Percentiles rank a stretch among this genome's conserved stretches.
Evolutionary conservation across 2,329 filamentous ascomycete genomes (phyloP).

Genomic region (Botryosphaeria agaves): DNA sequence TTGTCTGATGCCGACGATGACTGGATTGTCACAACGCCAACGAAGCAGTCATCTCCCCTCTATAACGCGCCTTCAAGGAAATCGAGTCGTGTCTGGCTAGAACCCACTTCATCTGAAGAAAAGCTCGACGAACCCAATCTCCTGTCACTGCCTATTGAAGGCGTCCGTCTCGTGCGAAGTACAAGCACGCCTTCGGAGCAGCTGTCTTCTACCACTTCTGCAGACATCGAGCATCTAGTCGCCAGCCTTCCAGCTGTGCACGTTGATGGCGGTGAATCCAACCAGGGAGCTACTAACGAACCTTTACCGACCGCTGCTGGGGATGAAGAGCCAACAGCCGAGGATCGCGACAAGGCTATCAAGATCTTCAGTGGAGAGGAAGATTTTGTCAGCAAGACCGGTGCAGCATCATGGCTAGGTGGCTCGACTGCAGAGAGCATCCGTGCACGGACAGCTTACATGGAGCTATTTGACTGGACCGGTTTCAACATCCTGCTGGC

Average conservation of each 20-base stretch:
- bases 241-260: slow-evolving; percentile 32
- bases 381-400: slow-evolving; percentile 59
- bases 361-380: slow-evolving; percentile 76
- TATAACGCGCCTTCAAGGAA: slow-evolving; percentile 3
- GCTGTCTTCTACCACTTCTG: slow-evolving; percentile 21
- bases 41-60: slow-evolving; percentile 7
- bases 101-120: slow-evolving; percentile 19
- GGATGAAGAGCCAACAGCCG: slow-evolving; percentile 34
- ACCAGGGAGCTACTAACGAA: slow-evolving; percentile 14
- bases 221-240: slow-evolving; percentile 29
- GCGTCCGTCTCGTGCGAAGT: slow-evolving; percentile 15
- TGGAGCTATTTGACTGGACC: slow-evolving; percentile 79
- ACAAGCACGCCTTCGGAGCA: slow-evolving; percentile 11
- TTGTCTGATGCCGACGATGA: slow-evolving; percentile 15
- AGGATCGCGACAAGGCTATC: slow-evolving; percentile 61
- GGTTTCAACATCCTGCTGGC: slow-evolving; percentile 64
- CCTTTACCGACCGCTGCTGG: slow-evolving; percentile 1
- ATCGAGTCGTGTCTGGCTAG: slow-evolving; percentile 21
- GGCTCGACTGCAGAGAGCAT: slow-evolving; percentile 40
- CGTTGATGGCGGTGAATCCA: slow-evolving; percentile 25
- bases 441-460: slow-evolving; percentile 56
- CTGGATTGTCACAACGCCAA: slow-evolving; percentile 17
- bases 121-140: slow-evolving; percentile 7
- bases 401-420: slow-evolving; percentile 78
- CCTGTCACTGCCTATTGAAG: slow-evolving; percentile 21